Conservation (phyloP, 2,329 filamentous ascomycete species). For the Tolypocladium sp. region DNA sequence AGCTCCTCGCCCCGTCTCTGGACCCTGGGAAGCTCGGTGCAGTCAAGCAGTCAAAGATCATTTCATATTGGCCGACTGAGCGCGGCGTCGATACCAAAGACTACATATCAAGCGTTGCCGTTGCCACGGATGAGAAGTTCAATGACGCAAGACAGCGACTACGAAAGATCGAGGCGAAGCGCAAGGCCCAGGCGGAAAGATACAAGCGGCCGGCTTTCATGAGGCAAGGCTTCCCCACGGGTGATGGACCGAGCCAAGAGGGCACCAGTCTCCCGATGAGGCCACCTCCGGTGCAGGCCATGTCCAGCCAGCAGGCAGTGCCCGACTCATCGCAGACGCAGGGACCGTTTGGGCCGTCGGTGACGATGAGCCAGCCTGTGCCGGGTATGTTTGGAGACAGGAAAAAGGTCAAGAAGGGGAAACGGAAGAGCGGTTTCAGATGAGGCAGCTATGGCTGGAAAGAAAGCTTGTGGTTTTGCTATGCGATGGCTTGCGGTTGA, state of each 20-base stretch:
- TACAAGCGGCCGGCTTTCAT: constrained; percentile 20
- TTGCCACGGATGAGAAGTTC: constrained; percentile 24
- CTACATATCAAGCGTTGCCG: constrained; percentile 29
- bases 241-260: constrained; percentile 4
- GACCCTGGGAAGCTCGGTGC: constrained; percentile 13
- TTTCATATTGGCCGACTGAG: constrained; percentile 29
- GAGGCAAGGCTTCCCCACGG: constrained; percentile 12
- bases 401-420: constrained; percentile 32
- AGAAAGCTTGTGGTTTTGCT: background rate
- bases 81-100: constrained; percentile 22
- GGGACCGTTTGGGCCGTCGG: constrained; percentile 14
- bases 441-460: constrained; percentile 2
- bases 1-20: constrained; percentile 22
- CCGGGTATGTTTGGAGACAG: constrained; percentile 37
- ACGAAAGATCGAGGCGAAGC: constrained; percentile 21
- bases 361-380: constrained; percentile 36
- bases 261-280: constrained; percentile 6
- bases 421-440: constrained; percentile 33
- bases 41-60: constrained; percentile 17
- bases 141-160: constrained; percentile 22
- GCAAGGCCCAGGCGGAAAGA: constrained; percentile 23
- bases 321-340: constrained; percentile 25
- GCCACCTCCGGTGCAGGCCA: constrained; percentile 14
- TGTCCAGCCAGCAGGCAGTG: constrained; percentile 25
- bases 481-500: background rate